Evolutionary conservation across 2,329 filamentous ascomycete species (phyloP).

Genomic region (Neofusicoccum umdonicola): DNA sequence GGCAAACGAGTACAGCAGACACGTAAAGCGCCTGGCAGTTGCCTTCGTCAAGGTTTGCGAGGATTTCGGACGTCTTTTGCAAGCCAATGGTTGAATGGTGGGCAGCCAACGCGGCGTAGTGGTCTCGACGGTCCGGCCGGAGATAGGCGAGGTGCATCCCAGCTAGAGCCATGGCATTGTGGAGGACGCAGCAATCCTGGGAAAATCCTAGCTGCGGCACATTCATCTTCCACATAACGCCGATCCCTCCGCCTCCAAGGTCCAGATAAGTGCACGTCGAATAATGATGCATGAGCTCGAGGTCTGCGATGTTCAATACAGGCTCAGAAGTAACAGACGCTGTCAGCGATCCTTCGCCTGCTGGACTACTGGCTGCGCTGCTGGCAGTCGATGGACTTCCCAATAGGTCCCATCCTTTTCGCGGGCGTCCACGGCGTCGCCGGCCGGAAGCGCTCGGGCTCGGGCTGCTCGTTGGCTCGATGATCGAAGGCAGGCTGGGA

Average conservation of each 20-base stretch:
- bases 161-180: not conserved
- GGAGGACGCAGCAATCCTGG: not conserved
- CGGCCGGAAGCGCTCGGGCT: not conserved
- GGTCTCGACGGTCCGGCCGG: not conserved
- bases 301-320: not conserved
- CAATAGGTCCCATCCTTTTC: not conserved
- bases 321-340: not conserved
- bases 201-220: not conserved
- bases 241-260: not conserved
- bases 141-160: not conserved
- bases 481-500: not conserved
- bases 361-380: not conserved
- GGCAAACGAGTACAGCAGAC: not conserved
- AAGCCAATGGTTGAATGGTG: constrained; percentile 8
- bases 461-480: not conserved
- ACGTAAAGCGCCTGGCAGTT: constrained; percentile 11
- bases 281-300: constrained; percentile 9
- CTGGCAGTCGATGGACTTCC: not conserved
- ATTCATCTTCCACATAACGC: not conserved
- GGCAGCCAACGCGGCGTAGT: not conserved
- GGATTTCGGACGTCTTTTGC: not conserved
- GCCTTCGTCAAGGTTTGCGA: not conserved
- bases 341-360: not conserved
- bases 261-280: not conserved
- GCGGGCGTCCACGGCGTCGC: not conserved